Conservation (phyloP, 768 basidiomycete species). For the Boletus coccyginus region DNA sequence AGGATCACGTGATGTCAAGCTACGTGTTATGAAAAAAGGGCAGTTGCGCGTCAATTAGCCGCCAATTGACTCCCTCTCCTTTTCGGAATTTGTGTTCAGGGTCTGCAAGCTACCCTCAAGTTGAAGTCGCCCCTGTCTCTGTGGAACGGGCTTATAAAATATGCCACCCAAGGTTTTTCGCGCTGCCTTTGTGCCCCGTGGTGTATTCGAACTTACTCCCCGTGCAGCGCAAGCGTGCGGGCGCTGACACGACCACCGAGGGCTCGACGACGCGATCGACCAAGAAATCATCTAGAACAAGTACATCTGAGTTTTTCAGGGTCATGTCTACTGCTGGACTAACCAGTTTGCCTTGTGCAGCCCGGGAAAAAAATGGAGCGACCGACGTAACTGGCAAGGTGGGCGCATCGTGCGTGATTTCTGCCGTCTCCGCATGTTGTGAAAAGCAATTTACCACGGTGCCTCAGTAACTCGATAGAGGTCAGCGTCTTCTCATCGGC, state of each 20-base stretch:
- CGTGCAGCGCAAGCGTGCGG: conserved; percentile 57
- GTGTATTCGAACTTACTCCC: conserved; percentile 13
- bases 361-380: conserved; percentile 11
- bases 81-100: conserved; percentile 8
- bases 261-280: conserved; percentile 42
- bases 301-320: conserved; percentile 23
- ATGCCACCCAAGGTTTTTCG: conserved; percentile 40
- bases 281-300: conserved; percentile 42
- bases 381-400: conserved; percentile 4
- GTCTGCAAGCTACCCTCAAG: background rate
- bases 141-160: background rate
- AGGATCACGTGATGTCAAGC: conserved; percentile 16
- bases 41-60: conserved; percentile 16
- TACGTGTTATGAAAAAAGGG: no score
- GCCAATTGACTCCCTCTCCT: conserved; percentile 1
- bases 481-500: conserved; percentile 21
- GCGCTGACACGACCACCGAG: conserved; percentile 31
- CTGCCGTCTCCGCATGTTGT: background rate
- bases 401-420: conserved; percentile 25
- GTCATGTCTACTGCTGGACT: conserved; percentile 1
- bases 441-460: conserved; percentile 11
- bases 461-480: conserved; percentile 19
- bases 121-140: background rate
- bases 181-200: background rate
- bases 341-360: conserved; percentile 14